These are phyloP conservation scores for Cryptosporidium baileyi DNA, from an alignment of 169 alveolate species.

Conservation along the genomic window DNA sequence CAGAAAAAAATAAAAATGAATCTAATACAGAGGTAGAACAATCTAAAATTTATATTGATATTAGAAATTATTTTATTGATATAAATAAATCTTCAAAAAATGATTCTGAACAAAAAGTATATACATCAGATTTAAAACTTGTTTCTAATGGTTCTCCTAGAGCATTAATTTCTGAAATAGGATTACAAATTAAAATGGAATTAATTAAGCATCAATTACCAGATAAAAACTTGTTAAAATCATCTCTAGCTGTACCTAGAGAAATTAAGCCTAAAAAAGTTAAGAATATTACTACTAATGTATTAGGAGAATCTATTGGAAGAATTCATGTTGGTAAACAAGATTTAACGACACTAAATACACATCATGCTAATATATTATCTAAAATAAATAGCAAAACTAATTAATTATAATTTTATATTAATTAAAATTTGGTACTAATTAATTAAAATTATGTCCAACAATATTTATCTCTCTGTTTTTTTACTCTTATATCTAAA, in stretches of 20 bases:
- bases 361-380: constrained; percentile 45
- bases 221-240: constrained; percentile 8
- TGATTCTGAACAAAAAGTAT: neutral
- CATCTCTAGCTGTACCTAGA: constrained; percentile 15
- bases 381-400: constrained; percentile 7
- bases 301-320: constrained; percentile 48
- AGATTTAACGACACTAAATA: constrained; percentile 35
- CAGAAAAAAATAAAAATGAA: neutral
- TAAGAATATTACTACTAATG: constrained; percentile 49
- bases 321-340: constrained; percentile 67
- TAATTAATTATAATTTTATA: neutral
- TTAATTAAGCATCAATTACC: constrained; percentile 12
- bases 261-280: constrained; percentile 37
- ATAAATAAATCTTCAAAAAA: constrained; percentile 6
- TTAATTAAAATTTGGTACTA: neutral
- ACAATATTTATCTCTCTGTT: constrained; percentile 79
- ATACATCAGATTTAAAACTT: constrained; percentile 5
- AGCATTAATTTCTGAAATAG: constrained; percentile 4
- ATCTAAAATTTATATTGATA: constrained; percentile 17
- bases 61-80: constrained; percentile 22
- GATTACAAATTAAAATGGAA: constrained; percentile 35
- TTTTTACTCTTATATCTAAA: constrained; percentile 74
- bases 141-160: constrained; percentile 27
- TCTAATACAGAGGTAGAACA: neutral
- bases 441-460: constrained; percentile 71